phyloP scores from a whole-genome alignment of 371 early-diverging fungal genomes.

The Mortierella sp. region DNA sequence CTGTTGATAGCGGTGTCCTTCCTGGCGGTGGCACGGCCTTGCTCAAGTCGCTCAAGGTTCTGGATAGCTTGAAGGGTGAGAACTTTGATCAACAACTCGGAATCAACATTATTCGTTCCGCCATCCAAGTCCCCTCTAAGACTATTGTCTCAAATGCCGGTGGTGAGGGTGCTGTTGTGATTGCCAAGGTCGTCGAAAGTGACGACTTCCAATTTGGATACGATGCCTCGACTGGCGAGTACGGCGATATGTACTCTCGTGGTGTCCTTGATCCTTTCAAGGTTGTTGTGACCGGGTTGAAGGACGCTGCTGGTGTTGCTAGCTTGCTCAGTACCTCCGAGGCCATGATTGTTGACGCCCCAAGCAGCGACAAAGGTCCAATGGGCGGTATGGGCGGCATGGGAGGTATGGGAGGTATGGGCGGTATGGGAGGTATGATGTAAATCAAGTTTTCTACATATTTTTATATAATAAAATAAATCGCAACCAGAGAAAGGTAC shows the following conservation, averaged over 20 bases:
- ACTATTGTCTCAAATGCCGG: slow-evolving; percentile 98
- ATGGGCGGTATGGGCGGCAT: slow-evolving; percentile 72
- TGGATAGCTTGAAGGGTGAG: slow-evolving; percentile 82
- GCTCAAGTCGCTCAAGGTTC: slow-evolving; percentile 89
- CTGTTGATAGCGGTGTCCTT: slow-evolving; percentile 98
- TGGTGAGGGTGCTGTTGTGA: slow-evolving; percentile 95
- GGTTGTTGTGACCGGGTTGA: slow-evolving; percentile 96
- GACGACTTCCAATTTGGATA: slow-evolving; percentile 91
- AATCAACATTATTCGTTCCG: slow-evolving; percentile 93
- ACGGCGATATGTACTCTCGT: slow-evolving; percentile 94
- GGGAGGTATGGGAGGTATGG: slow-evolving; percentile 77
- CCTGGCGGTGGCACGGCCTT: slow-evolving; percentile 98
- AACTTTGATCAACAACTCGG: slow-evolving; percentile 99
- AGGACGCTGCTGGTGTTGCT: slow-evolving; percentile 96
- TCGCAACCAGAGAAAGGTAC: too few species aligned
- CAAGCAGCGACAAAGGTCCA: slow-evolving; percentile 71
- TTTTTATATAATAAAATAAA: not conserved
- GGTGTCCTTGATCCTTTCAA: slow-evolving; percentile 98
- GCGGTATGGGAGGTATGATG: slow-evolving; percentile 62
- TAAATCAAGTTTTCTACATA: slow-evolving; percentile 3
- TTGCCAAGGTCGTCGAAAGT: slow-evolving; percentile 91
- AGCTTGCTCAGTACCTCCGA: slow-evolving; percentile 96
- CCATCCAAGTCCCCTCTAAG: slow-evolving; percentile 92
- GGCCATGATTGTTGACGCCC: slow-evolving; percentile 97
- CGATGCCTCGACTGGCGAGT: slow-evolving; percentile 92